Conservation (phyloP, 1,284 basidiomycete species). For the Moesziomyces parantarcticus region DNA sequence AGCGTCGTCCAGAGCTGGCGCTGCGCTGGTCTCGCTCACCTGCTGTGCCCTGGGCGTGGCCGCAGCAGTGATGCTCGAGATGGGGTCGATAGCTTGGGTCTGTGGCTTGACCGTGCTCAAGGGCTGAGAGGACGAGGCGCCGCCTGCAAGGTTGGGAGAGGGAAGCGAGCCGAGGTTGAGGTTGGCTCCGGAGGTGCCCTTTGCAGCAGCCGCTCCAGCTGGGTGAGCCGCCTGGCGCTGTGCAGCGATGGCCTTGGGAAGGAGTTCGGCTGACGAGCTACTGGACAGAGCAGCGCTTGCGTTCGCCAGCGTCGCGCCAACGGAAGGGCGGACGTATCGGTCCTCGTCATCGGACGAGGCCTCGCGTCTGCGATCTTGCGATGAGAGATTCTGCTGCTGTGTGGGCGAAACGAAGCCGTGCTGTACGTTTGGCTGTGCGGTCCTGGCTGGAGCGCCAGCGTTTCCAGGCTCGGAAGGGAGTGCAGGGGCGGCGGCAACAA, state of each 20-base stretch:
- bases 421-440: constrained; percentile 18
- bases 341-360: constrained; percentile 46
- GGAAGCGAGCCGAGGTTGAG: constrained; percentile 49
- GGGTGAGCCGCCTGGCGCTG: constrained; percentile 21
- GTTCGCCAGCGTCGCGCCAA: constrained; percentile 40
- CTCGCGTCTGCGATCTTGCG: constrained; percentile 23
- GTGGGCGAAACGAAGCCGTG: constrained; percentile 28
- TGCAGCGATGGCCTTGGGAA: constrained; percentile 40
- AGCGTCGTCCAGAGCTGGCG: constrained; percentile 18
- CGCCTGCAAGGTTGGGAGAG: constrained; percentile 10
- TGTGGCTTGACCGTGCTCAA: constrained; percentile 32
- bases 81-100: constrained; percentile 14
- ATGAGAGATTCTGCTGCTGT: constrained; percentile 19
- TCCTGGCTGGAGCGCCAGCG: constrained; percentile 2
- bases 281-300: constrained; percentile 51
- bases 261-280: constrained; percentile 46
- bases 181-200: constrained; percentile 11
- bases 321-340: constrained; percentile 28
- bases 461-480: constrained; percentile 4
- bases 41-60: constrained; percentile 37
- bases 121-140: constrained; percentile 15
- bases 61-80: constrained; percentile 13
- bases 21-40: constrained; percentile 11
- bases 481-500: constrained; percentile 7
- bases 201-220: constrained; percentile 5